Evolutionary conservation across 345 rosid genomes (phyloP).

Genomic region (Eucalyptus microcorys): DNA sequence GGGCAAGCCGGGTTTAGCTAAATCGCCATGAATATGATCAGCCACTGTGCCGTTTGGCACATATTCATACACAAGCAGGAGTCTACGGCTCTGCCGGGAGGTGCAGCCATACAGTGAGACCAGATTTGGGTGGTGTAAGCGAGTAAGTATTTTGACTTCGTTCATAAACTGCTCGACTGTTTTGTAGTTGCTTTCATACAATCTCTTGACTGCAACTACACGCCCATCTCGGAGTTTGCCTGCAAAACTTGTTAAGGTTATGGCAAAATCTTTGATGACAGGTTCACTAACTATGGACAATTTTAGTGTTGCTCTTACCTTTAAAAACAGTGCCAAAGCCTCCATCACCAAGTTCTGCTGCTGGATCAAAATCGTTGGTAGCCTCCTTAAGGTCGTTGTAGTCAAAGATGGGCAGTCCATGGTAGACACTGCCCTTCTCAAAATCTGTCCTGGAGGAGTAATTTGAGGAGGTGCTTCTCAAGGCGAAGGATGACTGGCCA

Average conservation of each 20-base stretch:
- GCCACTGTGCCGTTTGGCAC: conserved; percentile 80
- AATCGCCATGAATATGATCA: conserved; percentile 73
- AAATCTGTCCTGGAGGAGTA: conserved; percentile 22
- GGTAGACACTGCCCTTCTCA: conserved; percentile 24
- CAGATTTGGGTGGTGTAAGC: conserved; percentile 55
- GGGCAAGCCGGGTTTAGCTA: conserved; percentile 46
- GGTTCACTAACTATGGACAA: not conserved
- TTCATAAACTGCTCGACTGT: conserved; percentile 76
- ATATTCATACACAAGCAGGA: conserved; percentile 74
- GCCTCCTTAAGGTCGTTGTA: conserved; percentile 60
- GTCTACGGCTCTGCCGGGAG: conserved; percentile 62
- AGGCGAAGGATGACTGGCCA: conserved; percentile 6
- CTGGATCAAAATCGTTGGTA: conserved; percentile 55
- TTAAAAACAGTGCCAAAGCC: conserved; percentile 88
- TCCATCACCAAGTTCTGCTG: conserved; percentile 78
- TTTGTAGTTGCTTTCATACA: conserved; percentile 64
- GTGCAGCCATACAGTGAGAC: conserved; percentile 81
- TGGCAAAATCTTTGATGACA: not conserved
- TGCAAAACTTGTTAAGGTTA: not conserved
- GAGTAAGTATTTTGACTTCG: conserved; percentile 63
- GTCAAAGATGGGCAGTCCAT: conserved; percentile 44
- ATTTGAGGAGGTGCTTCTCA: conserved; percentile 20
- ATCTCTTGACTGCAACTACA: conserved; percentile 73
- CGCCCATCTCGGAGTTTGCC: conserved; percentile 77
- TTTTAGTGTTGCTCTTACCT: conserved; percentile 19